Base-by-base conservation (phyloP, 2,329 filamentous ascomycete species). In the Fusarium subglutinans region DNA sequence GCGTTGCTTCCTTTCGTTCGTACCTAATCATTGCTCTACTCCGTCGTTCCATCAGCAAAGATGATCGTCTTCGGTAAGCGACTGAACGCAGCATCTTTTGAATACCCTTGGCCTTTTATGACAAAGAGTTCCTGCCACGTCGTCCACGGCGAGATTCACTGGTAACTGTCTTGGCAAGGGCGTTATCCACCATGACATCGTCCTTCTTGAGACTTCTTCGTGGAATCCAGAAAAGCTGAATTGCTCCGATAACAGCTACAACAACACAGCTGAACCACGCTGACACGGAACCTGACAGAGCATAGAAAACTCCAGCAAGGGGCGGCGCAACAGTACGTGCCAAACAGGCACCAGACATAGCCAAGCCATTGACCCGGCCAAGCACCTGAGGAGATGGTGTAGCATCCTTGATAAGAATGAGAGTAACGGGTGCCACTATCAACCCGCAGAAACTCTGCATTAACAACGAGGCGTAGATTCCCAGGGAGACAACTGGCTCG, bases 321-420 rank as follows among this genome's bases (percentile, higher is more conserved):
- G 92, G 92, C 28, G 91, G 92, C 3, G 91, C 91, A 44, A 94
- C 79, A 1, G 91, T 93, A n/a, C 92, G 87, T 66, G 90, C 91
- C 9, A 90, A 88, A 26, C 92, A 93, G n/a, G 91, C 92, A 4
- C 90, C 91, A 6, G 90, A 92, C 69, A 93, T 93, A 54, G 92
- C 91, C 14, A 94, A 83, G 0, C 92, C 92, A 72, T 94, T 94
- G 80, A 94, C 92, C 75, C 89, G 91, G 3, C 92, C 92, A 22
- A 94, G 85, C 10, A 90, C 87, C 3, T 86, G 87, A 8, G 89
- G 84, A 9, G 89, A 87, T 1, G 91, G 91, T 8, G 90, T 89
- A 3, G 92, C 90, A 82, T 94, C 90, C 80, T 94, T 94, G 77
- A 94, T 87, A 61, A 94, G 84, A 69, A 94, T 93, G 33, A 94